These are phyloP conservation scores for Trichoderma guizhouense DNA, from an alignment of 2,329 filamentous ascomycete genomes.

Conservation along the genomic window DNA sequence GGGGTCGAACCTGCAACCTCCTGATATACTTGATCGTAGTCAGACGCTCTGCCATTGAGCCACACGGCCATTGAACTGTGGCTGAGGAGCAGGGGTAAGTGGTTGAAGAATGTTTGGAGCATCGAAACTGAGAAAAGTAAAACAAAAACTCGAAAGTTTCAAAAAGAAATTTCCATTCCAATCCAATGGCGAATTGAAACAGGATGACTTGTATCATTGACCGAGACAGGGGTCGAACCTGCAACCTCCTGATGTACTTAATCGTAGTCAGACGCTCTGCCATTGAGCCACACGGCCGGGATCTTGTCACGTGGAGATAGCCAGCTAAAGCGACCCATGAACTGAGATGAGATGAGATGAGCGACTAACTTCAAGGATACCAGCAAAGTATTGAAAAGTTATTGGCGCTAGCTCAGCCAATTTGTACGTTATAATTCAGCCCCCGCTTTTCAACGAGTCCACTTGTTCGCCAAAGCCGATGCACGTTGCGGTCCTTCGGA, in stretches of 20 bases:
- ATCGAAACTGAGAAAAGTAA: background rate
- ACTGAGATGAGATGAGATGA: background rate
- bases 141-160: background rate
- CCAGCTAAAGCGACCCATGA: background rate
- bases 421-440: background rate
- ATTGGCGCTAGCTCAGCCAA: background rate
- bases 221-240: constrained; percentile 19
- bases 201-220: constrained; percentile 2
- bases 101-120: background rate
- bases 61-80: constrained; percentile 13
- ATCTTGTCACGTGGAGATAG: constrained; percentile 15
- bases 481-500: constrained; percentile 8
- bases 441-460: constrained; percentile 13
- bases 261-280: constrained; percentile 19
- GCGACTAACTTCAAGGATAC: background rate
- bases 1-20: constrained; percentile 19
- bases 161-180: constrained; percentile 20
- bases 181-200: background rate
- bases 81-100: background rate
- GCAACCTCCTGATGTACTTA: constrained; percentile 18
- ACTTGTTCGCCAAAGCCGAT: constrained; percentile 17
- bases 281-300: constrained; percentile 27
- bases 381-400: background rate
- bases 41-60: constrained; percentile 19
- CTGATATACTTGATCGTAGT: constrained; percentile 16